A percentile compares a stretch with the other conserved stretches of the same genome.
Conservation (phyloP, 108 stramenopile genomes). For the Cyclostephanos invisitatus region DNA sequence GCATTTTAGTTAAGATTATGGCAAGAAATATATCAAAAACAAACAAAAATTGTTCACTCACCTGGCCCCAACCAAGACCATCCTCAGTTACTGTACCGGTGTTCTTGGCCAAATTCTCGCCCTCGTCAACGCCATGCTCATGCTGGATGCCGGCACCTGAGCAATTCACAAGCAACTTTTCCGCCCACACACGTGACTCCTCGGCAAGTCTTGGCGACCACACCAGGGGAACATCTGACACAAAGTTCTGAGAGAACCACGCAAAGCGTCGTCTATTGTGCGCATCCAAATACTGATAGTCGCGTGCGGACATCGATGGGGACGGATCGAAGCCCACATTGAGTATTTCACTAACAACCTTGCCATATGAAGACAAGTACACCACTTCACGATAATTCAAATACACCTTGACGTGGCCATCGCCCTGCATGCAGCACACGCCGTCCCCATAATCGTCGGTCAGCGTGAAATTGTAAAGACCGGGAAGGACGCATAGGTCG, state of each 20-base stretch:
- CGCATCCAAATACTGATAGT: slow-evolving; percentile 36
- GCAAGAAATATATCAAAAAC: not conserved
- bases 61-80: slow-evolving; percentile 25
- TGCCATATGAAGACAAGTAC: slow-evolving; percentile 5
- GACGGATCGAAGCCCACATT: slow-evolving; percentile 44
- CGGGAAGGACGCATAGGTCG: slow-evolving; percentile 21
- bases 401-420: slow-evolving; percentile 29
- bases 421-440: slow-evolving; percentile 38
- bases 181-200: slow-evolving; percentile 40
- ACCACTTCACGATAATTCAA: slow-evolving; percentile 35
- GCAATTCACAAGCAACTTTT: slow-evolving; percentile 32
- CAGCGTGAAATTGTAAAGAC: slow-evolving; percentile 40
- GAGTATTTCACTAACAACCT: slow-evolving; percentile 29
- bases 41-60: not conserved
- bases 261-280: slow-evolving; percentile 39
- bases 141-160: slow-evolving; percentile 32
- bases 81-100: slow-evolving; percentile 12
- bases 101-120: slow-evolving; percentile 43
- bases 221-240: slow-evolving; percentile 35
- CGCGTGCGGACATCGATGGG: slow-evolving; percentile 30
- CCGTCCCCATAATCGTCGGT: slow-evolving; percentile 52
- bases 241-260: slow-evolving; percentile 20
- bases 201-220: slow-evolving; percentile 41
- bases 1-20: slow-evolving; percentile 1
- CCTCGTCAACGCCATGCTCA: slow-evolving; percentile 27